These are phyloP conservation scores for Penicillium frequentans DNA, from an alignment of 2,329 filamentous ascomycete species.

Conservation along the genomic window DNA sequence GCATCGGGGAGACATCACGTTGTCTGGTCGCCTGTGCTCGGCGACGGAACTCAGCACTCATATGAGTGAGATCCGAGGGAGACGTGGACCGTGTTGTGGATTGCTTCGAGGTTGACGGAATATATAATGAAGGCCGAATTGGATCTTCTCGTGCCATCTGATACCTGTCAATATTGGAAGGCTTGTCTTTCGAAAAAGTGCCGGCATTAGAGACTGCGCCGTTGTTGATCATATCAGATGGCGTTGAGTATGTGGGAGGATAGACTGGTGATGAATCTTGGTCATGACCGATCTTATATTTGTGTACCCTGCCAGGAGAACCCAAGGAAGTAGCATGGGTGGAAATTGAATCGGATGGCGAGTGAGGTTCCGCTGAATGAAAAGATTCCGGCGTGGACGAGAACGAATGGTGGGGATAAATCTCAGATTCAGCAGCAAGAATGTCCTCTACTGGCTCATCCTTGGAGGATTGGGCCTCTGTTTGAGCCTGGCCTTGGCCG, in stretches of 20 bases:
- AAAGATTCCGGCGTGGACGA: slow-evolving; percentile 46
- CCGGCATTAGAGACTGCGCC: background rate
- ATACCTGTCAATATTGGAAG: background rate
- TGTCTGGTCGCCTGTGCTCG: slow-evolving; percentile 57
- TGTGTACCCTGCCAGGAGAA: background rate
- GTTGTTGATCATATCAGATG: background rate
- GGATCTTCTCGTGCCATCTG: slow-evolving; percentile 2
- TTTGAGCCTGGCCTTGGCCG: background rate
- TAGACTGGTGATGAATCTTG: background rate
- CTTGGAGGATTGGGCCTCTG: background rate
- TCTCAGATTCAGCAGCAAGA: slow-evolving; percentile 16
- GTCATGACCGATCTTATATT: background rate
- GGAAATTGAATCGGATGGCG: slow-evolving; percentile 20
- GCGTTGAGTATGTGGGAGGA: background rate
- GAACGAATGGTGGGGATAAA: slow-evolving; percentile 29
- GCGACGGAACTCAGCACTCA: slow-evolving; percentile 46
- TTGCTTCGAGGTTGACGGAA: slow-evolving; percentile 1
- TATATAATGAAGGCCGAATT: slow-evolving; percentile 1
- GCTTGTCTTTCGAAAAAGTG: background rate
- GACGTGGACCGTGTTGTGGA: slow-evolving; percentile 30
- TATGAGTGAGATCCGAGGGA: slow-evolving; percentile 27
- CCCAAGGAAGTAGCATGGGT: slow-evolving; percentile 24
- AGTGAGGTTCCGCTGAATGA: slow-evolving; percentile 35
- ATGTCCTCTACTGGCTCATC: background rate
- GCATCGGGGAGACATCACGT: slow-evolving; percentile 66